Evolutionary conservation across 2,329 filamentous ascomycete species (phyloP).

Genomic region (Cercospora janseana): DNA sequence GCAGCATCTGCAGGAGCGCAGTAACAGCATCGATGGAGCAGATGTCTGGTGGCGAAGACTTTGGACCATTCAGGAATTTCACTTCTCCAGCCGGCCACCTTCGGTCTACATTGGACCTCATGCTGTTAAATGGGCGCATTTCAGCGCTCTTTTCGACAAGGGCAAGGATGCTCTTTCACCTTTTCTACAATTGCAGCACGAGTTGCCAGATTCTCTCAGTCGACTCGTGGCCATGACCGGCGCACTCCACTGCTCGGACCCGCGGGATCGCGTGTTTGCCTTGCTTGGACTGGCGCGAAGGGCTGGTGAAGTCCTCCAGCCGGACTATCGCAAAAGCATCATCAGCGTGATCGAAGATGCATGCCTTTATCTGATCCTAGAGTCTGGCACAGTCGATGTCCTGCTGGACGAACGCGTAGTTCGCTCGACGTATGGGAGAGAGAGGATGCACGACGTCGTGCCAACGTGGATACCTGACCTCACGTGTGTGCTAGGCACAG

Average conservation of each 20-base stretch:
- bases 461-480: slow-evolving; percentile 21
- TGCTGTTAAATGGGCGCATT: slow-evolving; percentile 26
- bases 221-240: slow-evolving; percentile 19
- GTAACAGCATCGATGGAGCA: background rate
- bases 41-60: slow-evolving; percentile 29
- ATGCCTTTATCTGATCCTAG: slow-evolving; percentile 22
- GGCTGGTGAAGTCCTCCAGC: slow-evolving; percentile 6
- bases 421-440: slow-evolving; percentile 10
- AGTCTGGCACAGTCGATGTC: slow-evolving; percentile 23
- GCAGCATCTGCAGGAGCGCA: slow-evolving; percentile 10
- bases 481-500: slow-evolving; percentile 7
- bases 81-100: slow-evolving; percentile 16
- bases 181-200: slow-evolving; percentile 20
- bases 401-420: slow-evolving; percentile 21
- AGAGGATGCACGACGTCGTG: slow-evolving; percentile 2
- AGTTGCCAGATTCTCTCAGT: slow-evolving; percentile 12
- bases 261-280: slow-evolving; percentile 25
- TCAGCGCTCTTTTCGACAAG: slow-evolving; percentile 18
- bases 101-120: slow-evolving; percentile 26
- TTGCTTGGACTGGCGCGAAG: slow-evolving; percentile 21
- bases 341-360: slow-evolving; percentile 27
- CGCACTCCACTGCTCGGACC: slow-evolving; percentile 23
- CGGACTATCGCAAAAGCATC: slow-evolving; percentile 24
- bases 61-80: slow-evolving; percentile 25
- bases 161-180: slow-evolving; percentile 16